Evolutionary conservation across 1,284 basidiomycete genomes (phyloP), one percentile per base, ranked within the genome.

Genomic region (Cryptococcus neoformans): DNA sequence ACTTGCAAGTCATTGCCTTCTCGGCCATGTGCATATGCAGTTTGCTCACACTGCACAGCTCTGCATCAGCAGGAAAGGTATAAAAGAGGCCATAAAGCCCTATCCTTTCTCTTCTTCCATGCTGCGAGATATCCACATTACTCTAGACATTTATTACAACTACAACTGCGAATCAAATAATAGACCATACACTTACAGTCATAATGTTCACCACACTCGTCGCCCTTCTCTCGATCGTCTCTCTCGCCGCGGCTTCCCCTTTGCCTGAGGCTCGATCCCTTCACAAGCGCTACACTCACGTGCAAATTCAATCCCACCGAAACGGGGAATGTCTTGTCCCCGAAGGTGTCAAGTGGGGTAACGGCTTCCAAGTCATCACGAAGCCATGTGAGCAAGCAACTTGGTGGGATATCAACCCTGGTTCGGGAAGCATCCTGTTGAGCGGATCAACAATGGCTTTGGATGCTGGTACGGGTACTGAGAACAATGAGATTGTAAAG

Each of bases 361-460:
- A 55, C 4, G 55, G 55, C 0, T 41, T 51, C 12, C 49, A 37
- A 0, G 55, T 60, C 6, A 46, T 38, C 14, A 55, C 55, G 6
- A 42, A 48, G 21, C 52, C 47, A 8, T 60, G 59, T 47, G 38
- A 37, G n/a, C 12, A 39, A 10, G 56, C 56, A 16, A 44, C 51
- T 21, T 52, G 48, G 35, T 65, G 63, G 63, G 59, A 65, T 55
- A 65, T 65, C 56, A 57, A 53, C 46, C 61, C 60, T 14, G 63
- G 63, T 1, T 57, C 54, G 9, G 63, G 63, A 1, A 55, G 51
- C 48, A 49, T 65, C 40, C 51, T 56, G 41, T 35, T 65, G 8
- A 34, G 34, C 21, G 60, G 60, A 2, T 53, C 49, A 6, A 39
- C 39, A 4, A 63, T 59, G 44, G 65, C 63, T 16, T 49, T 70